Evolutionary conservation across 1,139 yeast species (phyloP).

Genomic region (Candida glucosophila): DNA sequence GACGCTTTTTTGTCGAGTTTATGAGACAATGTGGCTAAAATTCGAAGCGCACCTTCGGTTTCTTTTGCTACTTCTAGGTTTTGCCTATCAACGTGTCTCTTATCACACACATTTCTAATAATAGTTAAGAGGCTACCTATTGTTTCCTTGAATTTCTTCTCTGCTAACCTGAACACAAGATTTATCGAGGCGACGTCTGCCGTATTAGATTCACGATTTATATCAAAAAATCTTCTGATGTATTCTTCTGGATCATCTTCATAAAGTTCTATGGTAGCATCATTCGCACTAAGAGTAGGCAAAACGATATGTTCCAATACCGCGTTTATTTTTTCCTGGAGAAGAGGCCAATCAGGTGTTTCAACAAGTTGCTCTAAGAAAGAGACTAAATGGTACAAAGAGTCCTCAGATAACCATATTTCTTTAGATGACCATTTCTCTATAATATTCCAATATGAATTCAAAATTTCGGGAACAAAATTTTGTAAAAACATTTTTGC

Average conservation of each 20-base stretch:
- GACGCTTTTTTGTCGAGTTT: slow-evolving; percentile 30
- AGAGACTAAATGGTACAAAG: slow-evolving; percentile 54
- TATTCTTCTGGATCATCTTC: slow-evolving; percentile 73
- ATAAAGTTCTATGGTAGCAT: slow-evolving; percentile 50
- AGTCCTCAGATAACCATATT: slow-evolving; percentile 53
- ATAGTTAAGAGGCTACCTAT: slow-evolving; percentile 33
- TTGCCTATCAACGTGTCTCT: slow-evolving; percentile 24
- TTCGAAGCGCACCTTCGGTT: slow-evolving; percentile 44
- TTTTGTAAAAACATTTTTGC: slow-evolving; percentile 38
- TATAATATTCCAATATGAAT: slow-evolving; percentile 50
- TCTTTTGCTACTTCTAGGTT: slow-evolving; percentile 27
- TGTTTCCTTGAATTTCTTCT: slow-evolving; percentile 40
- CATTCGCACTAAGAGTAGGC: slow-evolving; percentile 52
- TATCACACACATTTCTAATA: slow-evolving; percentile 43
- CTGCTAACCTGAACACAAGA: slow-evolving; percentile 48
- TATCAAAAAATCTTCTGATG: slow-evolving; percentile 59
- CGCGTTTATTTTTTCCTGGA: slow-evolving; percentile 50
- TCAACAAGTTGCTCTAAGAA: slow-evolving; percentile 56
- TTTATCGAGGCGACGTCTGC: slow-evolving; percentile 80
- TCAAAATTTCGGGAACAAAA: slow-evolving; percentile 54
- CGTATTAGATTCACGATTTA: slow-evolving; percentile 63
- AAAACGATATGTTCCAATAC: slow-evolving; percentile 52
- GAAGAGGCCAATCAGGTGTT: slow-evolving; percentile 45
- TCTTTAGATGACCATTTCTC: slow-evolving; percentile 50
- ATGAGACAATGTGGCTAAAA: slow-evolving; percentile 38